Evolutionary conservation across 2,329 filamentous ascomycete genomes (phyloP).

Genomic region (Colletotrichum filicis): DNA sequence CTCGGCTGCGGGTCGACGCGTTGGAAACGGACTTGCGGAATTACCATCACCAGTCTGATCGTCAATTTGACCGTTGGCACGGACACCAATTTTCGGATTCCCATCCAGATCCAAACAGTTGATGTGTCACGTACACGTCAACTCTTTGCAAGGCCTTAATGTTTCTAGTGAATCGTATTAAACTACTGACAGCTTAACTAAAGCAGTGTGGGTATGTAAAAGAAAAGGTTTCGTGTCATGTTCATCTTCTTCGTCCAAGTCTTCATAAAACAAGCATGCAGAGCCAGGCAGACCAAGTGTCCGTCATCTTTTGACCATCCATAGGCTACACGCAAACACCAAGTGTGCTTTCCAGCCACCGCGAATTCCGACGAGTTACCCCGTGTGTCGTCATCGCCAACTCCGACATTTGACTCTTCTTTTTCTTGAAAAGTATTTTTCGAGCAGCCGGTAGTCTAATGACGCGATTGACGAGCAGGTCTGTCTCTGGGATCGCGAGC

Average conservation of each 20-base stretch:
- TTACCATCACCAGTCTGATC: not conserved
- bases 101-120: not conserved
- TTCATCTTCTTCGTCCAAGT: not conserved
- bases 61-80: not conserved
- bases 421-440: not conserved
- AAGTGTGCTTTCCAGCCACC: not conserved
- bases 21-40: not conserved
- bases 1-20: conserved; percentile 1
- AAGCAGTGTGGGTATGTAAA: conserved; percentile 7
- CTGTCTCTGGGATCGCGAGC: conserved; percentile 15
- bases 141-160: not conserved
- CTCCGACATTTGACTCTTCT: not conserved
- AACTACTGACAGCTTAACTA: not conserved
- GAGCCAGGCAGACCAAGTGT: not conserved
- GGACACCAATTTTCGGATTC: not conserved
- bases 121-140: conserved; percentile 12
- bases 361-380: not conserved
- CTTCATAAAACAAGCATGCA: not conserved
- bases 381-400: not conserved
- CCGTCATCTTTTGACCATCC: not conserved
- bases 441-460: not conserved
- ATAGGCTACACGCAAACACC: not conserved
- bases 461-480: not conserved
- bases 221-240: conserved; percentile 6
- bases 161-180: not conserved